Evolutionary conservation across 169 alveolate genomes (phyloP), one percentile per base, ranked within the genome.

Genomic region (Eimeria sp.): DNA sequence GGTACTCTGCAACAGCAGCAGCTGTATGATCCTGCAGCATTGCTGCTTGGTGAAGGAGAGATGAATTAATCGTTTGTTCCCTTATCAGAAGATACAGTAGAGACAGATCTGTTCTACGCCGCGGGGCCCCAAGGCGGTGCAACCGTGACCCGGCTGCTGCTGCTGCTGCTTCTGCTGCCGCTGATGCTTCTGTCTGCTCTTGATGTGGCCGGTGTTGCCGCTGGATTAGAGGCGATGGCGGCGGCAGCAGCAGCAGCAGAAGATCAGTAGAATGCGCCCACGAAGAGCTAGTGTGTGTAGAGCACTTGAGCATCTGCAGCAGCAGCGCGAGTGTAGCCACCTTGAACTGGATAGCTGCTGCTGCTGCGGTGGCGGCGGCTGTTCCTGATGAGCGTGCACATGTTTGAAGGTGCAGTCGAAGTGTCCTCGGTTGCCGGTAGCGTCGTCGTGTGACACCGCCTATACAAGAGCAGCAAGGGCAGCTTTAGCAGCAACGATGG

Each of bases 161-260:
- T 78, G 89, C 89, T 80, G 67, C 89, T 80, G 65, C 70, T 80
- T 54, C 84, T 30, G 84, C 84, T 47, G 89, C 58, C 22, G 34
- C 89, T 80, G 65, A 70, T 80, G 70, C 89, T 80, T 65, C 89
- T 43, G 34, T 20, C 61, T 34, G 61, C 34, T 20, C 47, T 70
- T 80, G 70, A 43, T 80, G 45, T 18, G 18, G 89, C 47, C 27
- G 89, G n/a, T 80, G 89, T 27, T 80, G 45, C 40, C 6, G 70
- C 65, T 49, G 65, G 25, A 40, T 47, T 49, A 34, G 87, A 6
- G 51, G 45, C 67, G 49, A 70, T 70, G 49, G 89, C 45, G 2
- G 45, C 89, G 49, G 89, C 40, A 43, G 89, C n/a, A 34, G 89
- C 40, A 43, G n/a, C 58, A 20, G 89, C 57, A 73, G 84, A 73